Base-by-base conservation (phyloP, 169 alveolate genomes). In the Perkinsus olseni region DNA sequence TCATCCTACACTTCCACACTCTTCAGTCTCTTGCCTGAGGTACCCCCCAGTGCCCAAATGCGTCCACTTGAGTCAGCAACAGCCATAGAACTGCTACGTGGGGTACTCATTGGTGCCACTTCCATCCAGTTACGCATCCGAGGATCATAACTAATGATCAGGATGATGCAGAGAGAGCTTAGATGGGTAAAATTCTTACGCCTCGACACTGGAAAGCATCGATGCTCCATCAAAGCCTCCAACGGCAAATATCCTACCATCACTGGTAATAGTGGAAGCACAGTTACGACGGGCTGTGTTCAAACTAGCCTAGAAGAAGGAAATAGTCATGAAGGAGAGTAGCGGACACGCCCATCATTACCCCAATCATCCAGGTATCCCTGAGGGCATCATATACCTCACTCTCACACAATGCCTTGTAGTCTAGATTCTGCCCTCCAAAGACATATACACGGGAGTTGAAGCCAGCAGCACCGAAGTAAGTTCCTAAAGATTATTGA, bases 371-470 rank as follows among this genome's bases (percentile, higher is more conserved):
- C 99, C 99, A 97, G 24, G 95, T 92, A 92, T 97, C 98, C 17
- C 98, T 93, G 91, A 97, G 95, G 34, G 98, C 93, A 94, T 97
- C 99, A 95, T 97, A 97, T 90, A 97, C 97, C 96, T 97, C 99
- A 37, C 96, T 96, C 92, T 97, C 99, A 93, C 98, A 97, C 40
- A 97, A 95, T 28, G 99, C 99, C 95, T 95, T 97, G 95, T 97
- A 97, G 95, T 97, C 98, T 93, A 97, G 94, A 93, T 97, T 97
- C 94, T 97, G 98, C 11, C 99, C 99, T 4, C 99, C 99, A 92
- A 94, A 97, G 37, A 96, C 97, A 93, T 96, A 97, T 91, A 97
- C 91, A 45, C 96, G 96, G 17, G 82, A 62, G 17, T 62, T 96
- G 51, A 96, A 92, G 17, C 95, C 97, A 13, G 97, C 97, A 37